Base-by-base conservation (phyloP, 306 rosid genomes). In the Vachellia pachyceras region DNA sequence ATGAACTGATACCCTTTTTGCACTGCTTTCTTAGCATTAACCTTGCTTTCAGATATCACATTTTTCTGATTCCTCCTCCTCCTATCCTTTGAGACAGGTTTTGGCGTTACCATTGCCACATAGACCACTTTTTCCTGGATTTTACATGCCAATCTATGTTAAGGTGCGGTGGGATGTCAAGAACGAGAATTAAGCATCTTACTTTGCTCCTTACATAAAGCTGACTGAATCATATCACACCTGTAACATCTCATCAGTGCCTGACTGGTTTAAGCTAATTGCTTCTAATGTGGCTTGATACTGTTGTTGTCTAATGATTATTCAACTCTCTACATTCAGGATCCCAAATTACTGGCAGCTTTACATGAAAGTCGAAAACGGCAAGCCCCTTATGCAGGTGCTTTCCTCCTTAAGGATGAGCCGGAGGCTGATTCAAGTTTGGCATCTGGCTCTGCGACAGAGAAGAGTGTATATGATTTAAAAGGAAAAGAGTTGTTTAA, bases 311-410 rank as follows among this genome's bases (percentile, higher is more conserved):
- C 75, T 84, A 69, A 78, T 54, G 63, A 5, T n/a, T 74, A 29
- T 84, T 70, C 70, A 78, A 29, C n/a, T n/a, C 77, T 15, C 74
- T 83, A 73, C 45, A 9, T 88, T 85, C 87, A 96, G 99, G 97
- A 96, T 86, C 92, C 97, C 55, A 96, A 96, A 72, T 71, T 96
- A 69, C 79, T 96, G 86, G 95, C 94, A 57, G 99, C 99, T 78
- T 87, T 96, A 85, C 97, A 93, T 68, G 99, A 96, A 82, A 93
- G 94, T 84, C 88, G 90, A 67, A 91, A 90, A 75, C 84, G 99
- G 47, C 99, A 96, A 82, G 99, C 99, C 80, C 99, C 99, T 5
- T 96, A 96, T 86, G 99, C 98, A 63, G 99, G 99, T 68, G 93
- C 99, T 77, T 96, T 96, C 82, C 94, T 96, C 76, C 87, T 96